Evolutionary conservation across 1,139 yeast genomes (phyloP).

Genomic region (Saccharomyces hybrid): DNA sequence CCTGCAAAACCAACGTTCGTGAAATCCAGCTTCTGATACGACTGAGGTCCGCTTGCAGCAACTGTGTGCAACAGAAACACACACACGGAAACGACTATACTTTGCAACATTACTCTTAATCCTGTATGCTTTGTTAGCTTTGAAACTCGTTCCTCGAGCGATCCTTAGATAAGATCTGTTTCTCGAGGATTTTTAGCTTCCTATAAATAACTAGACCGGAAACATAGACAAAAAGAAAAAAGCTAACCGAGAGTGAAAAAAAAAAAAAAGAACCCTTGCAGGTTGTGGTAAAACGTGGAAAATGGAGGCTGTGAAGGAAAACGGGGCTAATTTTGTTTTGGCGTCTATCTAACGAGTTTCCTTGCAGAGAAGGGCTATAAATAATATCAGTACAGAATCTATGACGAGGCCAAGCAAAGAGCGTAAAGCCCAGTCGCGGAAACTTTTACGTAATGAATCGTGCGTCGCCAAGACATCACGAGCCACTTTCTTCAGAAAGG

Average conservation of each 20-base stretch:
- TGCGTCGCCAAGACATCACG: conserved; percentile 13
- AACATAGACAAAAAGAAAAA: background rate
- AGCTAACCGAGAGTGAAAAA: background rate
- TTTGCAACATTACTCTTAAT: background rate
- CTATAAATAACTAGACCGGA: background rate
- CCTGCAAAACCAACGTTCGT: conserved; percentile 63
- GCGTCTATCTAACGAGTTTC: background rate
- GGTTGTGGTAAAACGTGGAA: background rate
- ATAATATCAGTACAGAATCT: conserved; percentile 3
- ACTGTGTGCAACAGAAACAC: background rate
- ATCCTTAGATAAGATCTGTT: background rate
- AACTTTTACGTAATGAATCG: conserved; percentile 8
- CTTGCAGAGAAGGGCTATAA: conserved; percentile 3
- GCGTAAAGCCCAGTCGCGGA: conserved; percentile 12
- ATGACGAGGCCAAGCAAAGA: conserved; percentile 7
- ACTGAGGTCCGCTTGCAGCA: conserved; percentile 5
- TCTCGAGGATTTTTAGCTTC: background rate
- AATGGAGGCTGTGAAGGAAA: background rate
- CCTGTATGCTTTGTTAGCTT: background rate
- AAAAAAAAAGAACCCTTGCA: background rate
- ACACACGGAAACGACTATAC: background rate
- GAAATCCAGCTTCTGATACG: conserved; percentile 43
- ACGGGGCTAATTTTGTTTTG: background rate
- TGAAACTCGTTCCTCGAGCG: background rate
- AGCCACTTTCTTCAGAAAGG: conserved; percentile 8